Evolutionary conservation across 139 green algal species (phyloP), one percentile per base, ranked within the genome.

Genomic region (Chlorella sp.): DNA sequence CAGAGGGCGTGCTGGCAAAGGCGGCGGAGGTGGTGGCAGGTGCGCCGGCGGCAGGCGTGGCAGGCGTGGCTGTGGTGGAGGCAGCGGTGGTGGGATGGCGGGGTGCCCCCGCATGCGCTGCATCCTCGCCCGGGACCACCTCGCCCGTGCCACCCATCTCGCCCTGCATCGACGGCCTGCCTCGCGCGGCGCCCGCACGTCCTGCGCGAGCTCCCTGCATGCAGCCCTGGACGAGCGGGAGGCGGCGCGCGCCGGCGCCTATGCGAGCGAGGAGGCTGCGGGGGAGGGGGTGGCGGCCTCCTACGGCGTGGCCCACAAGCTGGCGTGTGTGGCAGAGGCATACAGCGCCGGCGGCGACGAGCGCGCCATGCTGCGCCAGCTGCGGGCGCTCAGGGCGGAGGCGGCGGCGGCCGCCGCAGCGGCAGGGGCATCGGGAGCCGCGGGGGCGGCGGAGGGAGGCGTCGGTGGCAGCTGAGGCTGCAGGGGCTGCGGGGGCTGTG

Each of bases 1-100:
- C 88, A 1, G 7, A 25, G 0, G n/a, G 43, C 0, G 66, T 88
- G n/a, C 33, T 90, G 60, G 25, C 53, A 2, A 8, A 72, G 25
- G 85, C 77, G 11, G 55, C 53, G 40, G 62, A 73, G 74, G 79
- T 67, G 42, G 64, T 71, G 33, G 21, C 48, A 71, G 50, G 80
- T 77, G 33, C 15, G 48, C 4, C 17, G 8, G 36, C 9, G 36
- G 25, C 40, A 31, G 51, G 11, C 35, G 27, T 23, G 35, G 60
- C 36, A 45, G 60, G 23, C n/a, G 60, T 67, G 1, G 31, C 31
- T 61, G 53, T 61, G 53, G 11, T 42, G n/a, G 8, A 21, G n/a
- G 42, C 59, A 66, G n/a, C 59, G n/a, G 31, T 25, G 23, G 31
- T 14, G 11, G 9, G 29, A 19, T 27, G 19, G 59, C 29, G 23